Evolutionary conservation across 2,329 filamentous ascomycete genomes (phyloP).

Genomic region (Penicillium freii): DNA sequence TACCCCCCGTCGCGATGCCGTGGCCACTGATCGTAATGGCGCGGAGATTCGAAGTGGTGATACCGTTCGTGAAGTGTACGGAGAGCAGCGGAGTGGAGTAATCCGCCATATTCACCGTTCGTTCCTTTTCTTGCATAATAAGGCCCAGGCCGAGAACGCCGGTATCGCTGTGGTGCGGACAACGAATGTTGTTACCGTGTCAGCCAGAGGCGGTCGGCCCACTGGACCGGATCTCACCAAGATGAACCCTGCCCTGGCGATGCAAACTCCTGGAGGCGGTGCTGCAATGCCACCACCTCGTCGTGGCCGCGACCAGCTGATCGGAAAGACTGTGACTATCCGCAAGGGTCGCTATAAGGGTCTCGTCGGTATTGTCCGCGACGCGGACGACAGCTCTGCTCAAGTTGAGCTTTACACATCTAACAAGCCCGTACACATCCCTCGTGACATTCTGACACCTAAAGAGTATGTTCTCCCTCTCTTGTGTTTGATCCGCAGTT

Average conservation of each 20-base stretch:
- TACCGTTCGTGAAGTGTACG: constrained; percentile 84
- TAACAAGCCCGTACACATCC: constrained; percentile 82
- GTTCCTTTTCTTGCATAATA: constrained; percentile 86
- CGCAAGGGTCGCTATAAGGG: constrained; percentile 88
- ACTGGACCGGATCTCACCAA: constrained; percentile 74
- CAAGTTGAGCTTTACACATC: constrained; percentile 93
- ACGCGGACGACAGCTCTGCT: constrained; percentile 80
- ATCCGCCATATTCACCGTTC: constrained; percentile 93
- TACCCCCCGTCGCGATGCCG: constrained; percentile 74
- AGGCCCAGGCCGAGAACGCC: constrained; percentile 79
- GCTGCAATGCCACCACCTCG: constrained; percentile 66
- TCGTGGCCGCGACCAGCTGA: constrained; percentile 72
- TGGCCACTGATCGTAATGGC: constrained; percentile 88
- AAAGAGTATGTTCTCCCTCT: constrained; percentile 64
- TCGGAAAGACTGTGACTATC: constrained; percentile 90
- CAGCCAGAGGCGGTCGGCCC: constrained; percentile 87
- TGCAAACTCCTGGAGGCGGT: constrained; percentile 56
- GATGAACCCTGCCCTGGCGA: constrained; percentile 88
- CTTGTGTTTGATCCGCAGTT: neutral
- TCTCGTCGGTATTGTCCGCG: constrained; percentile 90
- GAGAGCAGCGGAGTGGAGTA: constrained; percentile 79
- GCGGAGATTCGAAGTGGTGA: constrained; percentile 91
- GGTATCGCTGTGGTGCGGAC: constrained; percentile 86
- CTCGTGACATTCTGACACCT: constrained; percentile 76
- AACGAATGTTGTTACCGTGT: constrained; percentile 81